Conservation (phyloP, 352 stramenopile species). For the Globisporangium echinulatum region DNA sequence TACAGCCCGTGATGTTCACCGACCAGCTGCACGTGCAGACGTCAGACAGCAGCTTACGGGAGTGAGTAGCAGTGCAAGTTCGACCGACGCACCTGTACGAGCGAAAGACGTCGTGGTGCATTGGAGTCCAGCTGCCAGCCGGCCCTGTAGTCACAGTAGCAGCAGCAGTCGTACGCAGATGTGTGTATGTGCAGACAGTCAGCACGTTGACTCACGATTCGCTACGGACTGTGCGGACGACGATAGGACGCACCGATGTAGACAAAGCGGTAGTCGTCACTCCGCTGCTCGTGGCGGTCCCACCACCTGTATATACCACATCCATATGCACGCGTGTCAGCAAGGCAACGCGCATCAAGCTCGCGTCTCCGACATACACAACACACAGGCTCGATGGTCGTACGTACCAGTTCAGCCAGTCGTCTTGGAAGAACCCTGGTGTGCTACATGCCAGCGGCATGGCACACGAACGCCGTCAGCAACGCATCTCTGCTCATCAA, state of each 20-base stretch:
- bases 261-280: constrained; percentile 94
- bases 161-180: no score
- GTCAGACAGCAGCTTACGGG: neutral
- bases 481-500: neutral
- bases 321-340: neutral
- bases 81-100: constrained; percentile 84
- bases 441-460: constrained; percentile 29
- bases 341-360: neutral
- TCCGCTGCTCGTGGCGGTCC: constrained; percentile 52
- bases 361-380: neutral
- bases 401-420: constrained; percentile 90
- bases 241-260: constrained; percentile 81
- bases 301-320: constrained; percentile 53
- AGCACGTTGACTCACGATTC: no score
- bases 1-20: constrained; percentile 93
- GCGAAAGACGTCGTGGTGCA: constrained; percentile 96
- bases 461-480: neutral
- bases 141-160: constrained; percentile 39
- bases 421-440: constrained; percentile 81
- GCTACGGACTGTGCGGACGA: no score
- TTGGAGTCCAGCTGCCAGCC: constrained; percentile 77
- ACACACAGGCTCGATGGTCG: neutral
- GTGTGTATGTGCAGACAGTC: no score
- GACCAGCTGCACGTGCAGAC: constrained; percentile 78
- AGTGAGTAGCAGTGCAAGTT: neutral